phyloP scores from a whole-genome alignment of 164 flowering plant species.

The Aristolochia contorta region DNA sequence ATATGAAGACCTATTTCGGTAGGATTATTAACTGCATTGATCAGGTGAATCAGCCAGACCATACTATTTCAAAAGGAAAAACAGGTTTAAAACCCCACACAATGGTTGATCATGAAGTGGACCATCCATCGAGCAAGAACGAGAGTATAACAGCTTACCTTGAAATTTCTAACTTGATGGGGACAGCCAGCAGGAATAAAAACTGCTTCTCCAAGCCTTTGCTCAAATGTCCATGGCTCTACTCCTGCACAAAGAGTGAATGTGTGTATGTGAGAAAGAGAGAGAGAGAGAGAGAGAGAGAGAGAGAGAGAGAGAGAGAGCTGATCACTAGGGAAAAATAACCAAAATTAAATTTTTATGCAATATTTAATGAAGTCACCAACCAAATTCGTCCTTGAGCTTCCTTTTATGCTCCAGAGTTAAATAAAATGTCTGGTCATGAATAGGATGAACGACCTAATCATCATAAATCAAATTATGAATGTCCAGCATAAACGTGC shows the following conservation, averaged over 20 bases:
- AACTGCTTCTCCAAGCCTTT: conserved; percentile 75
- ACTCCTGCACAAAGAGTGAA: conserved; percentile 48
- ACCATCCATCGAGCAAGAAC: background rate
- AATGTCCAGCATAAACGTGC: background rate
- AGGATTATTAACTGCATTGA: too few relatives aligned
- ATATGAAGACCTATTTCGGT: too few relatives aligned
- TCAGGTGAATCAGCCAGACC: too few relatives aligned
- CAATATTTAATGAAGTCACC: conserved; percentile 4
- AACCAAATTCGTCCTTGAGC: conserved; percentile 79
- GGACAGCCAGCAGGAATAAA: conserved; percentile 96
- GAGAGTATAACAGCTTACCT: conserved; percentile 25
- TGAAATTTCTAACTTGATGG: conserved; percentile 84
- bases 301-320: background rate
- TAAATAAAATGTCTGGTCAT: conserved; percentile 68
- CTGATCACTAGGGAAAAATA: background rate
- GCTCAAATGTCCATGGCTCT: conserved; percentile 88
- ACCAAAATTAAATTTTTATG: background rate
- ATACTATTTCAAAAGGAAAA: too few relatives aligned
- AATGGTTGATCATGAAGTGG: too few relatives aligned
- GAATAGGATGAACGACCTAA: conserved; percentile 80
- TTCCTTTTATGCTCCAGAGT: conserved; percentile 57
- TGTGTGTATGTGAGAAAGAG: background rate
- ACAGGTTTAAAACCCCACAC: too few relatives aligned
- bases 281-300: background rate
- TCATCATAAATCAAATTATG: background rate